These are phyloP conservation scores for Cotoneaster glaucophyllus DNA, from an alignment of 306 rosid genomes.

Conservation along the genomic window DNA sequence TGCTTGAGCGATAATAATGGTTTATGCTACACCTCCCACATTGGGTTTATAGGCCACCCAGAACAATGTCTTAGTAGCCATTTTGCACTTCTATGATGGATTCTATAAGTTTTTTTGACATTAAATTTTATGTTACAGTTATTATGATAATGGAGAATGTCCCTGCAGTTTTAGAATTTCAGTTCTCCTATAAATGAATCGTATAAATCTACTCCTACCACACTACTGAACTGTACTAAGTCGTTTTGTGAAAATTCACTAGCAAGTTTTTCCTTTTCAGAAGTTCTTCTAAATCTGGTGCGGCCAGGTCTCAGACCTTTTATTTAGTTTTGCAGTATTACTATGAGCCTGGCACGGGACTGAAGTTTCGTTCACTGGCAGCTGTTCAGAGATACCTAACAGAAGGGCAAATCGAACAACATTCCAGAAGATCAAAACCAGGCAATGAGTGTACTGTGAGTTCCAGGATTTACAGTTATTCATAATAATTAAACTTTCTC, in stretches of 20 bases:
- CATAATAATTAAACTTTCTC: neutral
- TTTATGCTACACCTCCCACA: neutral
- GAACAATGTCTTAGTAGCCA: neutral
- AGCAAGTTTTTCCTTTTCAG: neutral
- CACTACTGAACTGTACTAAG: neutral
- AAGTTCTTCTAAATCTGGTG: neutral
- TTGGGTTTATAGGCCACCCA: neutral
- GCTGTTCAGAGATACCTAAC: conserved; percentile 48
- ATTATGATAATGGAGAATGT: neutral
- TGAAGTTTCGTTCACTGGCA: conserved; percentile 48
- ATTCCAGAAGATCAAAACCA: conserved; percentile 8
- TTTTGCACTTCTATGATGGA: neutral
- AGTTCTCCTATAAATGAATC: neutral
- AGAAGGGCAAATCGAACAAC: conserved; percentile 4
- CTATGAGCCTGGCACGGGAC: conserved; percentile 45
- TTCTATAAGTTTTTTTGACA: neutral
- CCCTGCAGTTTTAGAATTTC: neutral
- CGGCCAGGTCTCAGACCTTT: neutral
- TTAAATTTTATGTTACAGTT: neutral
- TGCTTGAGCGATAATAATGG: neutral
- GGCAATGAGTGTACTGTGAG: conserved; percentile 31
- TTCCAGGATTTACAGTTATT: neutral
- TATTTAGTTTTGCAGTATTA: conserved; percentile 42
- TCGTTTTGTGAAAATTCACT: neutral
- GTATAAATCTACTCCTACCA: neutral